Evolutionary conservation across 1,139 yeast genomes (phyloP), one percentile per base, ranked within the genome.

Genomic region (Hanseniaspora sp.): DNA sequence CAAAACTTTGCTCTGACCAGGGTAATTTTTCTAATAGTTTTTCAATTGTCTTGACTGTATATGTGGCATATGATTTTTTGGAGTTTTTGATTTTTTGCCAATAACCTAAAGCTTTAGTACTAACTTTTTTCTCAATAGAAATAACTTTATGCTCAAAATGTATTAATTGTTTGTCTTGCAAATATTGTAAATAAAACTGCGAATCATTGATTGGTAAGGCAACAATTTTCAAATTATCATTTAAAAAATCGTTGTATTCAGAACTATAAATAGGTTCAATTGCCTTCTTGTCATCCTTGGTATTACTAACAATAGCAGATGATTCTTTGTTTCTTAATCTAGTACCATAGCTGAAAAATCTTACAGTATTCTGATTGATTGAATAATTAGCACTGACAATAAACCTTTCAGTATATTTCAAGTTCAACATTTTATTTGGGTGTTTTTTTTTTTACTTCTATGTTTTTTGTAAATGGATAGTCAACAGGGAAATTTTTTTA

Each of bases 121-220:
- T 74, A 3, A 79, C 59, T 57, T 75, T 74, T 44, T 61, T 62
- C 57, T 71, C 74, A 43, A 59, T 60, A 44, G 61, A 58, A 5
- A 69, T 64, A n/a, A 69, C 17, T 29, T 52, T 57, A 1, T 72
- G 69, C 23, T 59, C 54, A 48, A 57, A 64, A 55, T 68, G 67
- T n/a, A 69, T 54, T 1, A 71, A 63, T 2, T 60, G 62, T 9
- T 66, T 74, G 44, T 74, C 69, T 62, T 81, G 84, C 63, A 79
- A 76, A 66, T 83, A 82, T 62, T 80, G 77, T 13, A 83, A 66
- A 63, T 73, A 83, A 5, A 82, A 74, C 57, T 74, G 74, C 48
- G 71, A 65, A 4, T 77, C 71, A 5, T 86, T 81, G 23, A 83
- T 70, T 5, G 92, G 92, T 7, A 83, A 68, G 11, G 83, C 69